Percentiles rank a stretch among this genome's conserved stretches.
Conservation (phyloP, 495 filamentous ascomycete genomes). For the Aspergillus saccharolyticus region DNA sequence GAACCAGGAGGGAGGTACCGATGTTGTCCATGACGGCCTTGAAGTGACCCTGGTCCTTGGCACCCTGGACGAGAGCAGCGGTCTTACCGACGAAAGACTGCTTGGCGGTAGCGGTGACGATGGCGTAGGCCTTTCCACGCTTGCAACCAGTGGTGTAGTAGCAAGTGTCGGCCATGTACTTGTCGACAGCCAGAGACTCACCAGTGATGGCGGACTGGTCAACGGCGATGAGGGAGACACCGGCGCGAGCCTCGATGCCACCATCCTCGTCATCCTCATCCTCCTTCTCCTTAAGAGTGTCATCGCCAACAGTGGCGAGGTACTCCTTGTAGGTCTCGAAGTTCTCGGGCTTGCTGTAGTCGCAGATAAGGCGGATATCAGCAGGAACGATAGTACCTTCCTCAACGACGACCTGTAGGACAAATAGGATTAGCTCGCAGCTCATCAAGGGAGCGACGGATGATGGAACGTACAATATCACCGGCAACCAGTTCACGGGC, state of each 20-base stretch:
- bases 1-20: conserved; percentile 65
- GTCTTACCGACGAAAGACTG: conserved; percentile 71
- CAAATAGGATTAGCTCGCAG: background rate
- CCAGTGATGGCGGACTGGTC: conserved; percentile 76
- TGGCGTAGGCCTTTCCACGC: conserved; percentile 68
- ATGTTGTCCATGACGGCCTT: conserved; percentile 81
- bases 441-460: background rate
- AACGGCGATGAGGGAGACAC: conserved; percentile 59
- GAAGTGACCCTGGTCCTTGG: conserved; percentile 70
- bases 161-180: conserved; percentile 66
- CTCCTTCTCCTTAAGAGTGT: conserved; percentile 62
- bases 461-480: conserved; percentile 60
- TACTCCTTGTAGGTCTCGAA: conserved; percentile 68
- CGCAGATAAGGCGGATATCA: conserved; percentile 72
- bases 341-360: conserved; percentile 64
- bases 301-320: conserved; percentile 51
- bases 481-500: conserved; percentile 77
- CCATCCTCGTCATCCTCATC: conserved; percentile 53
- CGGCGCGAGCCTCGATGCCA: conserved; percentile 52
- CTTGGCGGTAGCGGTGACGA: conserved; percentile 58
- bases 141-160: conserved; percentile 79
- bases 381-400: conserved; percentile 72
- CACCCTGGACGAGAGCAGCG: conserved; percentile 64
- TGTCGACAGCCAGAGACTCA: conserved; percentile 73
- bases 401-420: conserved; percentile 58